Evolutionary conservation across 805 yeast genomes (phyloP), one percentile per base, ranked within the genome.

Genomic region (Blastobotrys americana): DNA sequence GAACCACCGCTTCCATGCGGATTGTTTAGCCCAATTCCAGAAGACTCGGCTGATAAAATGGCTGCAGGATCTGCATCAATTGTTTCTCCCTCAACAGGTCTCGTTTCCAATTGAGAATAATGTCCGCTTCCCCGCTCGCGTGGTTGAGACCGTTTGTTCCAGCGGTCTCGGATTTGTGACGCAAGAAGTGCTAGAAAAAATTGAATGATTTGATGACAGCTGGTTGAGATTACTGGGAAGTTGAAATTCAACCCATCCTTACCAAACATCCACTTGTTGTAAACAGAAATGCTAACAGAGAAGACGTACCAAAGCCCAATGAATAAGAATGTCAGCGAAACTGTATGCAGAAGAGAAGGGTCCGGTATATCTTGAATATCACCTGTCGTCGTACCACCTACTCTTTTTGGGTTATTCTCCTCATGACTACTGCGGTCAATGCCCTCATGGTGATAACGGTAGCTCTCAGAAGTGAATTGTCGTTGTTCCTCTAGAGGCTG

Each of bases 261-360:
- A 34, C 90, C 89, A 67, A 90, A 93, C 97, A 90, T 90, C 97
- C 97, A 88, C 67, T 89, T 89, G 70, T 93, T 93, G 67, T 90
- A 93, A 34, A 67, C 59, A 4, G 68, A 62, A 13, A 67, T 49
- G 3, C 66, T 49, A 16, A 67, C 57, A 15, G 69, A 63, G 48
- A 66, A 67, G 6, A 54, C 36, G 49, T 65, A 67, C 70, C 70
- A 64, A 20, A 54, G 44, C 3, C 54, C 31, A 23, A 61, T 50
- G 20, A 42, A 51, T 13, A 47, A 19, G 3, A 47, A 16, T 2
- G 59, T 55, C 4, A 52, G 39, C 4, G 42, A 41, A 18, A 10
- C 37, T 3, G 20, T n/a, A 23, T 42, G 45, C 3, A 42, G 10
- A 19, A 25, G 17, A n/a, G 45, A 28, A 33, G 31, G 31, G 31